Base-by-base conservation (phyloP, 768 basidiomycete species). In the Psilocybe sp. region DNA sequence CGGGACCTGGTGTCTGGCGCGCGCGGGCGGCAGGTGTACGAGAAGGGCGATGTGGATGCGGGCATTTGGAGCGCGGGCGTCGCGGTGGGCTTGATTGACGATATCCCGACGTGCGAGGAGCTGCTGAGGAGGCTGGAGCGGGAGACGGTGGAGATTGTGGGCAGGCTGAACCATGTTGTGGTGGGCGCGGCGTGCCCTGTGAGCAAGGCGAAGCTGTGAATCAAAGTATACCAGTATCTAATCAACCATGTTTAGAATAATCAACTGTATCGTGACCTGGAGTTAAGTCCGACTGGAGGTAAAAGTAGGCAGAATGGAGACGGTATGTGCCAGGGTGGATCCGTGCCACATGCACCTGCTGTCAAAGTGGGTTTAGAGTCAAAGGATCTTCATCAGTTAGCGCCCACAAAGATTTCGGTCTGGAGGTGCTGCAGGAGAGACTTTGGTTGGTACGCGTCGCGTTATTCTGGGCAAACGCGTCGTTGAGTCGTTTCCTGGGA, bases 1-100 rank as follows among this genome's bases (percentile, higher is more conserved):
- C 77, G 83, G 14, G 82, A 94, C 35, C 78, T 92, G 42, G 89
- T 91, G 9, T 77, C 85, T 9, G 89, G 88, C 12, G 75, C 69
- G 18, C 75, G 90, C 57, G 83, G 92, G 52, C 77, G 79, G 47
- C 52, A 76, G 40, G 91, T 93, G 3, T 94, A 92, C 63, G 90
- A 92, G 61, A 78, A 64, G 1, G 94, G 95, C 7, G 94, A 97
- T 59, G 72, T 81, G 0, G 91, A 98, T 54, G 82, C 85, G 58
- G 95, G 94, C 4, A 86, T 96, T 42, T 96, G 94, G 94, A 79
- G 68, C 49, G 82, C 82, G 15, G 85, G 87, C 2, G 69, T 87
- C 51, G 65, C 69, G 7, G 60, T 86, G 46, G 89, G 89, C 2
- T 64, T 91, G 52, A 92, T 96, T 62, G 75, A 87, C 35, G 92